Evolutionary conservation across 768 basidiomycete genomes (phyloP), one percentile per base, ranked within the genome.

Genomic region (Dentipellis fragilis): DNA sequence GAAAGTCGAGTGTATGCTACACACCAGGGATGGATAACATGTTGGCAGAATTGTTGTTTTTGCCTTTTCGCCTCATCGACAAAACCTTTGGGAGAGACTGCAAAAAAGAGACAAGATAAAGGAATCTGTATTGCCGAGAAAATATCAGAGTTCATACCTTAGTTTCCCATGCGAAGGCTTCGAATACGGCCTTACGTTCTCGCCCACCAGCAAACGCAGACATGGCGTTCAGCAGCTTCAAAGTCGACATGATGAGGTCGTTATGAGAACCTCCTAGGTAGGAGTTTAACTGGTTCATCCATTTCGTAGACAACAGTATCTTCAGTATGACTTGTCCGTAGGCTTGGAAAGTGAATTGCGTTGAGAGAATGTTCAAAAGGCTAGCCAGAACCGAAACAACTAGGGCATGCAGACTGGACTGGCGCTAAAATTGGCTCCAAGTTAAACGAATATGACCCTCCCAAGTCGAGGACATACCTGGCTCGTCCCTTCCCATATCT

Each of bases 161-260:
- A 34, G 77, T 74, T 56, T 88, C 87, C 89, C 89, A 92, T 6
- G 80, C 78, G 67, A 92, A 89, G 0, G 73, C 73, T 54, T 90
- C 89, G 23, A 84, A 67, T 1, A 88, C 73, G 0, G 72, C 63
- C 58, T 79, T 84, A 51, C 79, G 75, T 58, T 90, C 87, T 21
- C 75, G 69, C 16, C 87, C 86, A 21, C 85, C 77, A 1, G 76
- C 83, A 64, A 85, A 90, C 0, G 67, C 65, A 2, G 85, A 82
- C 61, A 90, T 74, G 0, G 71, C 68, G 57, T 80, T 75, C 64
- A 81, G 82, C 16, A 90, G 65, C 60, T 83, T 85, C 55, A 93
- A 67, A 0, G 84, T 78, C 0, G 78, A 76, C 8, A 92, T 72
- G 22, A 85, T 78, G 10, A 85, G 71, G 48, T 90, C 87, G 22